phyloP scores from a whole-genome alignment of 257 asterid species.

The Cynanchum wilfordii region DNA sequence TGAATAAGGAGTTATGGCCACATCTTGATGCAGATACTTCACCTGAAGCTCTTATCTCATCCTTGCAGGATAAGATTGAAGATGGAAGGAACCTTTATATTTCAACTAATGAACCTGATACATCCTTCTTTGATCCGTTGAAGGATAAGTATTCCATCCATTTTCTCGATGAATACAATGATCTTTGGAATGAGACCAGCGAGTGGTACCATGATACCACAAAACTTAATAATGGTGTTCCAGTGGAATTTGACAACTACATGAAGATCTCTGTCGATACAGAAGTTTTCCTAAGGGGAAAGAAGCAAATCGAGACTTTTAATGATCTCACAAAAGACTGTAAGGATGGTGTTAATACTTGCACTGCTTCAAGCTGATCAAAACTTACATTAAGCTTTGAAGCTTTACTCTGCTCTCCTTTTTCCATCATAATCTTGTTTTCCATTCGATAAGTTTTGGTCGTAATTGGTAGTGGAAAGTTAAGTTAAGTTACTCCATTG shows the following conservation, averaged over 20 bases:
- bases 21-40: slow-evolving; percentile 61
- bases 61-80: slow-evolving; percentile 40
- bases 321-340: slow-evolving; percentile 77
- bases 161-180: slow-evolving; percentile 64
- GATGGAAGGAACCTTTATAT: slow-evolving; percentile 56
- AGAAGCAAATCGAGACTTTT: slow-evolving; percentile 76
- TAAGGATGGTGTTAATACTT: slow-evolving; percentile 65
- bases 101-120: slow-evolving; percentile 52
- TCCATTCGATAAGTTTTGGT: slow-evolving; percentile 6
- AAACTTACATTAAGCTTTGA: background rate
- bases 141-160: slow-evolving; percentile 65
- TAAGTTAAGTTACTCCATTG: background rate
- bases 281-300: slow-evolving; percentile 69
- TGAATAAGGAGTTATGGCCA: slow-evolving; percentile 57
- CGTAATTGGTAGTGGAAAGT: slow-evolving; percentile 6
- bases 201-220: slow-evolving; percentile 72
- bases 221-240: slow-evolving; percentile 53
- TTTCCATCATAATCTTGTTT: background rate
- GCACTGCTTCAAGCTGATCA: slow-evolving; percentile 44
- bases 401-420: slow-evolving; percentile 1
- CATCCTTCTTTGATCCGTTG: slow-evolving; percentile 54
- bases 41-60: slow-evolving; percentile 45
- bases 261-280: slow-evolving; percentile 72
- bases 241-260: slow-evolving; percentile 81
- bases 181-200: slow-evolving; percentile 66